Conservation (phyloP, 257 asterid genomes). For the Solanum clarkiae region DNA sequence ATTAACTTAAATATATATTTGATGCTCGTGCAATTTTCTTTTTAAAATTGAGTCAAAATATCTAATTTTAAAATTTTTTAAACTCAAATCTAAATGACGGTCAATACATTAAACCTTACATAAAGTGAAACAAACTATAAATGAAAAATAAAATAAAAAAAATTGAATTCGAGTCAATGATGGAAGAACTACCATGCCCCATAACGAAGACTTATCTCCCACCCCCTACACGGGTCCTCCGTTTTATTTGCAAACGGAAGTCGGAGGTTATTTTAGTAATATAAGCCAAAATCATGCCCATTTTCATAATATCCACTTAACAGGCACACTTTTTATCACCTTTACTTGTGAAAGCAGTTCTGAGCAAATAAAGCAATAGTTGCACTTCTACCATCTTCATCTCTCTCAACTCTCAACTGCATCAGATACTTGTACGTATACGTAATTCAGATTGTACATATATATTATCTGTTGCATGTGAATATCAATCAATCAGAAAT, state of each 20-base stretch:
- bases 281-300: background rate
- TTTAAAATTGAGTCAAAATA: background rate
- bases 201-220: background rate
- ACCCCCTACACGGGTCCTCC: background rate
- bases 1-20: background rate
- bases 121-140: background rate
- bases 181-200: background rate
- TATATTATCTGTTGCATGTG: slow-evolving; percentile 9
- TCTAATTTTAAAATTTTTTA: too few relatives aligned
- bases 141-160: background rate
- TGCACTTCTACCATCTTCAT: background rate
- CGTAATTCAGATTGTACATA: too few relatives aligned
- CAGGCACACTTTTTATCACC: background rate
- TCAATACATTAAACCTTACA: background rate
- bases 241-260: background rate
- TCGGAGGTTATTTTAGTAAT: slow-evolving; percentile 1
- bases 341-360: background rate
- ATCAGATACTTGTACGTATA: background rate
- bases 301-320: background rate
- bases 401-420: background rate
- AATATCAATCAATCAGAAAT: slow-evolving; percentile 14
- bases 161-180: background rate
- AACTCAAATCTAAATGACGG: background rate
- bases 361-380: background rate
- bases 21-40: background rate